These are phyloP conservation scores for Cladosporium sp. DNA, from an alignment of 2,329 filamentous ascomycete genomes.

Conservation along the genomic window DNA sequence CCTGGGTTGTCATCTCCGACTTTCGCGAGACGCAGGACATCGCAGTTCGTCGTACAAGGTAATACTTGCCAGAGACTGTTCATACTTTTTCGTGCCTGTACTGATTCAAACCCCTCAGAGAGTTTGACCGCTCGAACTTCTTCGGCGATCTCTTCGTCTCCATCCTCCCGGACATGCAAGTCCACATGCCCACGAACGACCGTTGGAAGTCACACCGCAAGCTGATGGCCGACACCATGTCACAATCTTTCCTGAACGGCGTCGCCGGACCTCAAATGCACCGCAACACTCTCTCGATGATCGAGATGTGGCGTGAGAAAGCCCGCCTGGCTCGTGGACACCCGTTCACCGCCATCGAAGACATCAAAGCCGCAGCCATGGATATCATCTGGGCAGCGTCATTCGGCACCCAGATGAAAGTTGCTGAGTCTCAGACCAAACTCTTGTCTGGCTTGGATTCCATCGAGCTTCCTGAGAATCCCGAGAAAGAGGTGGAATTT, in stretches of 20 bases:
- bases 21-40: constrained; percentile 43
- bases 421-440: constrained; percentile 19
- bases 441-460: constrained; percentile 13
- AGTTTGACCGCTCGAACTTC: constrained; percentile 23
- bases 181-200: constrained; percentile 22
- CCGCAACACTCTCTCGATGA: constrained; percentile 18
- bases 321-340: constrained; percentile 24
- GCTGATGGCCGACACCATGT: constrained; percentile 28
- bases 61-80: constrained; percentile 44
- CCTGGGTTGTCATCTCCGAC: constrained; percentile 43
- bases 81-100: background rate
- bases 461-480: constrained; percentile 1
- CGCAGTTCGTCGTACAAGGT: constrained; percentile 36
- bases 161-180: constrained; percentile 23
- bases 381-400: constrained; percentile 38
- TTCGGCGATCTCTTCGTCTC: constrained; percentile 27
- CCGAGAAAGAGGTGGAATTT: constrained; percentile 15
- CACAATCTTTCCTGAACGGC: constrained; percentile 24
- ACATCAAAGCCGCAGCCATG: constrained; percentile 34
- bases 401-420: constrained; percentile 34
- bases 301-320: constrained; percentile 32
- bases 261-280: constrained; percentile 28
- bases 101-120: background rate
- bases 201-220: constrained; percentile 25
- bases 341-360: constrained; percentile 32